A percentile compares a stretch with the other conserved stretches of the same genome.
These are phyloP conservation scores for Clavariopsis aquatica DNA, from an alignment of 495 filamentous ascomycete species.

Conservation along the genomic window DNA sequence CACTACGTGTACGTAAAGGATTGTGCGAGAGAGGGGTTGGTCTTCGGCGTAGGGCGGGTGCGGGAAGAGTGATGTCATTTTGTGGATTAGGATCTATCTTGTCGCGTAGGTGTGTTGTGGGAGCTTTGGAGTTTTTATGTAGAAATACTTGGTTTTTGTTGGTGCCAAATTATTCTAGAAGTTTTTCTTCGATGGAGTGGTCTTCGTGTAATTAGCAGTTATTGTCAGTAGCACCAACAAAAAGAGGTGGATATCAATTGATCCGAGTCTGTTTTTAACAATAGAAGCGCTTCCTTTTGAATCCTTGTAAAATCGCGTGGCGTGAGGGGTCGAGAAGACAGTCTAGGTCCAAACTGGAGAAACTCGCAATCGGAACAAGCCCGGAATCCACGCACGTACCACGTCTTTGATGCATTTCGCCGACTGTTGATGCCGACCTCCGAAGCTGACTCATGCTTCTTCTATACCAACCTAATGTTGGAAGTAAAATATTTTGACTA, in stretches of 20 bases:
- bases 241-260: not conserved
- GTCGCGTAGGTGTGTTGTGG: not conserved
- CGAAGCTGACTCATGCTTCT: not conserved
- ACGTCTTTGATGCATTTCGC: not conserved
- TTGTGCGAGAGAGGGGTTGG: slow-evolving; percentile 53
- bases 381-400: not conserved
- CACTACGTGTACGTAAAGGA: slow-evolving; percentile 60
- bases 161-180: not conserved
- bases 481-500: no score
- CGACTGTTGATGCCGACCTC: not conserved
- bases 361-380: not conserved
- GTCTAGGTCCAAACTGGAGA: no score
- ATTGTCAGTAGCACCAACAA: not conserved
- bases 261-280: not conserved
- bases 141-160: not conserved
- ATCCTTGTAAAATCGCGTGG: not conserved
- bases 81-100: not conserved
- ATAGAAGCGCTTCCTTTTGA: not conserved
- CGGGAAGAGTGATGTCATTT: slow-evolving; percentile 47
- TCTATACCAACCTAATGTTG: no score
- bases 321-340: not conserved
- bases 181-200: not conserved
- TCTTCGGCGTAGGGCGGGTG: slow-evolving; percentile 62
- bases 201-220: no score
- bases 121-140: not conserved